Base-by-base conservation (phyloP, 2,329 filamentous ascomycete genomes). In the Paraconiothyrium sp. region DNA sequence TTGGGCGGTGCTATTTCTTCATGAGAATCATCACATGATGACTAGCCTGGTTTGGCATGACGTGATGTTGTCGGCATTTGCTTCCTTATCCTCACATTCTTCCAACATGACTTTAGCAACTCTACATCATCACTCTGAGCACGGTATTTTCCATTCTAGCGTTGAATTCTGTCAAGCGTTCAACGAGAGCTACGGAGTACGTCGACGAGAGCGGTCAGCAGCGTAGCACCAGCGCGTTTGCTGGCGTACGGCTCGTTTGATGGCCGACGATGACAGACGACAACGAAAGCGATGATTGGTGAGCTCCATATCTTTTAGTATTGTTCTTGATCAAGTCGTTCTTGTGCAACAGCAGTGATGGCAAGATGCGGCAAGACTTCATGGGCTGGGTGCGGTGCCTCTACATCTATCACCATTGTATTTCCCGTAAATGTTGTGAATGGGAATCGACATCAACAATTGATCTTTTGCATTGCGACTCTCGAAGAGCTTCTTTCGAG, bases 281-380 rank as follows among this genome's bases (percentile, higher is more conserved):
- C 30, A n/a, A 27, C 41, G 30, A 35, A 6, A 34, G n/a, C 41
- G 32, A 47, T 46, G 43, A 56, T 47, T 24, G 54, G 54, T 56
- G 32, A 47, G 54, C 37, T 16, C 13, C 11, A 16, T 27, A 22
- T 16, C 22, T 30, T 54, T 46, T n/a, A 55, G 41, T 13, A n/a
- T 32, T 11, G 32, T 27, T 37, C 13, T 24, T 44, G 16, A 6
- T 9, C 7, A 34, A 14, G 52, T 24, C 27, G 11, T 22, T 41
- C 13, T 2, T 34, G 52, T 46, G 39, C 3, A 32, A 22, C n/a
- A 6, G 46, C 46, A 39, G 24, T 24, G 24, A 54, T n/a, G 35
- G 22, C 13, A n/a, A 39, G 35, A 14, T n/a, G 32, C n/a, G 13
- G n/a, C 16, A 35, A 35, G 47, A 16, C 20, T 11, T 22, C n/a